Evolutionary conservation across 495 filamentous ascomycete genomes (phyloP).

Genomic region (Penicillium macrosclerotiorum): DNA sequence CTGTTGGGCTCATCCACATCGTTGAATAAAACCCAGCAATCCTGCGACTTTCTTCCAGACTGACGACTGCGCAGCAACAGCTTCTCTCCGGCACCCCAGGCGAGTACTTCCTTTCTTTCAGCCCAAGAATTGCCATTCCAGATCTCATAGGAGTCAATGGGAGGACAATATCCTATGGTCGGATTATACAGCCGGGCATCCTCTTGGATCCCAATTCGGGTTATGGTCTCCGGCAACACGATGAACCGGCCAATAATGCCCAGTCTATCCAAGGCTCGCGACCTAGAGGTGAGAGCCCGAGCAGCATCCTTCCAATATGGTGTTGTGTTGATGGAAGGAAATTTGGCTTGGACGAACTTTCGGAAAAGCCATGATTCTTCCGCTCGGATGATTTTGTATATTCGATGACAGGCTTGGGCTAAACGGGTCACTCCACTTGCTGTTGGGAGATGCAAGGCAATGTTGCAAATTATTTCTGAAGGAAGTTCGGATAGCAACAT

Average conservation of each 20-base stretch:
- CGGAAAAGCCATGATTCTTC: conserved; percentile 57
- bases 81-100: conserved; percentile 61
- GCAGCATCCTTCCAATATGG: conserved; percentile 52
- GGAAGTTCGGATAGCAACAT: conserved; percentile 54
- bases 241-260: conserved; percentile 56
- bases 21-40: conserved; percentile 52
- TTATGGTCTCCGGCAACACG: conserved; percentile 36
- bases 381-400: conserved; percentile 47
- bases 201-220: conserved; percentile 26
- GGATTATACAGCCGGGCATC: conserved; percentile 44
- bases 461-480: conserved; percentile 58
- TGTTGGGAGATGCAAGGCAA: conserved; percentile 52
- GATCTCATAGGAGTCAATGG: conserved; percentile 59
- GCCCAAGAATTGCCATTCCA: conserved; percentile 52
- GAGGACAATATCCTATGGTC: conserved; percentile 62
- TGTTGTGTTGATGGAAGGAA: conserved; percentile 43
- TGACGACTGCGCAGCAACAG: conserved; percentile 48
- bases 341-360: conserved; percentile 52
- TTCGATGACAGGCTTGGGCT: conserved; percentile 47
- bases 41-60: conserved; percentile 14
- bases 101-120: conserved; percentile 55
- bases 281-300: conserved; percentile 55
- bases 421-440: conserved; percentile 48
- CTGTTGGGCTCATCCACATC: conserved; percentile 51
- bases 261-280: conserved; percentile 57